Conservation (phyloP, 2,329 filamentous ascomycete species). For the Tolypocladium guangdongense region DNA sequence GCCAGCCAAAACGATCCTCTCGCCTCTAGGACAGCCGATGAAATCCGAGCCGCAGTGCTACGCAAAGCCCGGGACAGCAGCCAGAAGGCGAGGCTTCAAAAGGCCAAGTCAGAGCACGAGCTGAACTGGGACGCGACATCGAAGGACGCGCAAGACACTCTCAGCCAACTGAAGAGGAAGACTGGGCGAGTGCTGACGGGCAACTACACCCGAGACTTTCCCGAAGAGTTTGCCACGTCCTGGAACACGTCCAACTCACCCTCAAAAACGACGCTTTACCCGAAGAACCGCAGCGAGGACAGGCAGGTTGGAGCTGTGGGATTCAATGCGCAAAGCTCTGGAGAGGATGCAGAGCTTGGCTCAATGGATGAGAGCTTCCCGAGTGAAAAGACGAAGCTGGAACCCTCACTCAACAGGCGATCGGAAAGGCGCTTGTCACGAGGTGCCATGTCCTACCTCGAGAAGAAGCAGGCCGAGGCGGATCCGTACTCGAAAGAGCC, state of each 20-base stretch:
- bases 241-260: slow-evolving; percentile 25
- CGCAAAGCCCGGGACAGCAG: slow-evolving; percentile 13
- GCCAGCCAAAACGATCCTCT: slow-evolving; percentile 5
- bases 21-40: slow-evolving; percentile 17
- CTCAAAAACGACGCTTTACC: slow-evolving; percentile 14
- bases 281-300: slow-evolving; percentile 6
- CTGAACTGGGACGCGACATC: slow-evolving; percentile 4
- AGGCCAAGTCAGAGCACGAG: slow-evolving; percentile 6
- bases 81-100: slow-evolving; percentile 6
- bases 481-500: slow-evolving; percentile 33
- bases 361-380: slow-evolving; percentile 33
- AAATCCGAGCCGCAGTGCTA: slow-evolving; percentile 19
- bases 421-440: neutral
- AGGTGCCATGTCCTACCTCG: slow-evolving; percentile 2
- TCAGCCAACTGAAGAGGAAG: neutral
- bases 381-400: slow-evolving; percentile 11
- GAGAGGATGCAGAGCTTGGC: slow-evolving; percentile 18
- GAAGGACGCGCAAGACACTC: slow-evolving; percentile 1
- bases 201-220: slow-evolving; percentile 39
- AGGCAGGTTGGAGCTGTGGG: neutral
- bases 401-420: slow-evolving; percentile 19
- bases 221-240: slow-evolving; percentile 35
- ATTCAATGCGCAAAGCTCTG: neutral
- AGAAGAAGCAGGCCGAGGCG: slow-evolving; percentile 9
- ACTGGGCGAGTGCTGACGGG: slow-evolving; percentile 25